Base-by-base conservation (phyloP, 164 flowering plant species). In the Liriodendron chinense region DNA sequence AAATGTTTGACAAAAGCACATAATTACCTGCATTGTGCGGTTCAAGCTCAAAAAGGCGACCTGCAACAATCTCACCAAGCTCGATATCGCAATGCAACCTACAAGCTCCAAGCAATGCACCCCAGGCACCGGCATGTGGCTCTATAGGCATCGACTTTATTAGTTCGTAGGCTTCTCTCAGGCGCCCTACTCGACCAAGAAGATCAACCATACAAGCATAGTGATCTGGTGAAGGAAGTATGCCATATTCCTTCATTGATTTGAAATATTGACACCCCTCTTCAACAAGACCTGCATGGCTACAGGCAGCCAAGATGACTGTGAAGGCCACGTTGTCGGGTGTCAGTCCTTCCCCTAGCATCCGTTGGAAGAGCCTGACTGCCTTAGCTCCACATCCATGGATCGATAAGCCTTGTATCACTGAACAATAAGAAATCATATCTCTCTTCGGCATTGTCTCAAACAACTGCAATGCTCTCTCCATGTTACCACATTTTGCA, bases 191-290 rank as follows among this genome's bases (percentile, higher is more conserved):
- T 47, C 72, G 49, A 22, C 75, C 70, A 65, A 77, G 57, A 43
- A 77, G 75, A 59, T 72, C 72, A 14, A 77, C 75, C 79, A 72
- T 77, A 22, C 75, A 72, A 20, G 79, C 79, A 77, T 72, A 77
- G 47, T 77, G 79, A 57, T 77, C 75, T 56, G 68, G 8, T 4
- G 72, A 72, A 34, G 79, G 79, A 47, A 43, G 13, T 34, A 72
- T n/a, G 24, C 61, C 23, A 28, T 77, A 77, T 14, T 77, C 68
- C 16, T 20, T 43, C 79, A 77, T 77, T 53, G 66, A 59, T 14
- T 65, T 16, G 71, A 77, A 72, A 72, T 72, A 77, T 25, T n/a
- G 43, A 9, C 75, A 61, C 20, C 79, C 79, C 22, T 77, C 75
- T 13, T 77, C 75, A 34, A 72, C 70, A 53, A 77, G 71, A 21